Conservation (phyloP, 2,329 filamentous ascomycete genomes). For the Myriosclerotinia curreyana region DNA sequence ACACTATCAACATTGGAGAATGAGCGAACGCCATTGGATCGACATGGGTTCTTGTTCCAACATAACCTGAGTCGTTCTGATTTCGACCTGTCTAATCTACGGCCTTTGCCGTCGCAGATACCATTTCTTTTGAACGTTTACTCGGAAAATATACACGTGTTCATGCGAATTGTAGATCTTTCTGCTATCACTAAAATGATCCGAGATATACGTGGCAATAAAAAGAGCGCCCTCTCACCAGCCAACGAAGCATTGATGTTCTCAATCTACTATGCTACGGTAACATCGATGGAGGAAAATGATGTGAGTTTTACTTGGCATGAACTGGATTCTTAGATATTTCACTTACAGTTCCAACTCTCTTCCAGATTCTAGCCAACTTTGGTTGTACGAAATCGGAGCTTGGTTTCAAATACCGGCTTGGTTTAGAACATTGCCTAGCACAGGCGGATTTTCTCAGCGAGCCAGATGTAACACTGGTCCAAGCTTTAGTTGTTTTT, state of each 20-base stretch:
- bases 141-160: slow-evolving; percentile 50
- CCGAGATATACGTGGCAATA: slow-evolving; percentile 40
- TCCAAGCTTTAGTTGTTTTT: slow-evolving; percentile 62
- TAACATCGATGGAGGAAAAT: slow-evolving; percentile 56
- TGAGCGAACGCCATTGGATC: slow-evolving; percentile 45
- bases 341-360: neutral
- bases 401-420: slow-evolving; percentile 45
- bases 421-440: slow-evolving; percentile 55
- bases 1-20: slow-evolving; percentile 43
- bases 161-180: slow-evolving; percentile 47
- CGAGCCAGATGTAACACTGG: slow-evolving; percentile 55
- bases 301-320: slow-evolving; percentile 44
- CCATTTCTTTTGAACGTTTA: slow-evolving; percentile 52
- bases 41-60: slow-evolving; percentile 52
- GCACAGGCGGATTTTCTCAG: slow-evolving; percentile 60
- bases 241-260: slow-evolving; percentile 54
- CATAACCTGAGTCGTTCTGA: slow-evolving; percentile 42
- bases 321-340: neutral
- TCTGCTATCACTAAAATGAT: slow-evolving; percentile 44
- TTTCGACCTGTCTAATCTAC: slow-evolving; percentile 43
- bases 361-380: slow-evolving; percentile 43
- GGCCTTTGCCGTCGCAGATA: slow-evolving; percentile 54
- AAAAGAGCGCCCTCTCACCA: slow-evolving; percentile 40
- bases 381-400: slow-evolving; percentile 49
- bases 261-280: slow-evolving; percentile 54